These are phyloP conservation scores for Heterobasidion occidentale DNA, from an alignment of 1,284 basidiomycete species.

Conservation along the genomic window DNA sequence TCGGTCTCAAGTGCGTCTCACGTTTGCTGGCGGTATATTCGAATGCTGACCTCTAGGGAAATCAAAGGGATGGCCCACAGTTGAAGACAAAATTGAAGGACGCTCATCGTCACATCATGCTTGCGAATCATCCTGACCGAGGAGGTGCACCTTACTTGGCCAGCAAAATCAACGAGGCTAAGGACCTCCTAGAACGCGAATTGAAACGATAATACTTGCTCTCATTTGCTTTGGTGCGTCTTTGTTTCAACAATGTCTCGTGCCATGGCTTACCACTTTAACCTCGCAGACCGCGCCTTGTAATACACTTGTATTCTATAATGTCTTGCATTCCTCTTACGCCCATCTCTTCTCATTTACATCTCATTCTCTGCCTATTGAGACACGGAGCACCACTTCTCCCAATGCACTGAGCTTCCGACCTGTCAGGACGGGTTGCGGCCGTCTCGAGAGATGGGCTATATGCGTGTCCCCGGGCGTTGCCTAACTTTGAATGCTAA, in stretches of 20 bases:
- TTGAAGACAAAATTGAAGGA: slow-evolving; percentile 77
- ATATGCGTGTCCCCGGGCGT: too few species aligned
- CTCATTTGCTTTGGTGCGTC: not conserved
- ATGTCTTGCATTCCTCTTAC: not conserved
- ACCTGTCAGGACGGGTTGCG: too few species aligned
- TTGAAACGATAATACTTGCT: slow-evolving; percentile 29
- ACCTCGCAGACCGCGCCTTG: not conserved
- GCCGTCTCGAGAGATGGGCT: too few species aligned
- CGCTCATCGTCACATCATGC: slow-evolving; percentile 88
- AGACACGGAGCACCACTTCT: too few species aligned
- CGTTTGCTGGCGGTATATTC: slow-evolving; percentile 2
- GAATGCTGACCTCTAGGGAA: not conserved
- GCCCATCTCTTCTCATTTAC: not conserved
- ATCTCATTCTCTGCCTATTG: too few species aligned
- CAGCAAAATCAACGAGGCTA: slow-evolving; percentile 96
- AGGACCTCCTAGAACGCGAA: slow-evolving; percentile 74
- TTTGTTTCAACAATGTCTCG: not conserved
- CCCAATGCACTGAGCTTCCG: too few species aligned
- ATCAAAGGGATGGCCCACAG: slow-evolving; percentile 62
- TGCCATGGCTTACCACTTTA: too few species aligned
- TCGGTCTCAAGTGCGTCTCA: slow-evolving; percentile 81
- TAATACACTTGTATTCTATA: not conserved
- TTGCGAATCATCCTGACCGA: slow-evolving; percentile 94
- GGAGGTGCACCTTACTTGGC: slow-evolving; percentile 95
- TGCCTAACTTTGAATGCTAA: too few species aligned